Evolutionary conservation across 2,329 filamentous ascomycete species (phyloP).

Genomic region (Exophiala alcalophila): DNA sequence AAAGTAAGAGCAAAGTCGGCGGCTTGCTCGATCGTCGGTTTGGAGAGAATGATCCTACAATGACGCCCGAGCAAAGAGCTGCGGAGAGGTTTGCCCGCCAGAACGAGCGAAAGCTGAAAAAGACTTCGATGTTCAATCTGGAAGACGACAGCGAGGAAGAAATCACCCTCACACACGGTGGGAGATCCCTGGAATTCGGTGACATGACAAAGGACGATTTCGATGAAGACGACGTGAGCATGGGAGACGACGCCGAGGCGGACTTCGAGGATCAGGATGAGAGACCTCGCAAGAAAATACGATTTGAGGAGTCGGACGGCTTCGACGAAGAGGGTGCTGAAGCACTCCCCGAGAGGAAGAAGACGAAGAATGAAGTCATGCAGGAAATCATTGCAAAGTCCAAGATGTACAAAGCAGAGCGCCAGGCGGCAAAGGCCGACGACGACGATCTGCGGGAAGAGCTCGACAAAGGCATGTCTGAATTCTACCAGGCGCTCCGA

Average conservation of each 20-base stretch:
- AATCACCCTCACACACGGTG: constrained; percentile 75
- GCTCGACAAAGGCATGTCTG: constrained; percentile 77
- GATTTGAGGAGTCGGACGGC: constrained; percentile 49
- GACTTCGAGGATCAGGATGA: constrained; percentile 38
- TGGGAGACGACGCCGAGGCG: constrained; percentile 43
- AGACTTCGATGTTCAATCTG: constrained; percentile 79
- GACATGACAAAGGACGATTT: constrained; percentile 69
- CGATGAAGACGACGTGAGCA: constrained; percentile 61
- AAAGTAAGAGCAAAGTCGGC: constrained; percentile 83
- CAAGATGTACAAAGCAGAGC: constrained; percentile 90
- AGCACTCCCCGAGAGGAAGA: constrained; percentile 76
- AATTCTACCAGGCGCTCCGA: constrained; percentile 69
- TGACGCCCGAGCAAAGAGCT: constrained; percentile 91
- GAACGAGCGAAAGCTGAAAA: constrained; percentile 75
- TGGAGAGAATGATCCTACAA: constrained; percentile 89
- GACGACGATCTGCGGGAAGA: constrained; percentile 83
- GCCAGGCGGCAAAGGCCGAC: constrained; percentile 87
- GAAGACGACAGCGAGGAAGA: constrained; percentile 75
- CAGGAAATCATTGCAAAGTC: constrained; percentile 97
- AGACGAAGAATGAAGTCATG: constrained; percentile 95
- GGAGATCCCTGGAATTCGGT: constrained; percentile 64
- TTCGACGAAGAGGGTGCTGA: constrained; percentile 44
- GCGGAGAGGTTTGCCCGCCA: constrained; percentile 86
- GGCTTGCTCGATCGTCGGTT: constrained; percentile 91
- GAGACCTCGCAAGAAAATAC: constrained; percentile 46